phyloP scores from a whole-genome alignment of 2,329 filamentous ascomycete species.

The Xylaria sp. region DNA sequence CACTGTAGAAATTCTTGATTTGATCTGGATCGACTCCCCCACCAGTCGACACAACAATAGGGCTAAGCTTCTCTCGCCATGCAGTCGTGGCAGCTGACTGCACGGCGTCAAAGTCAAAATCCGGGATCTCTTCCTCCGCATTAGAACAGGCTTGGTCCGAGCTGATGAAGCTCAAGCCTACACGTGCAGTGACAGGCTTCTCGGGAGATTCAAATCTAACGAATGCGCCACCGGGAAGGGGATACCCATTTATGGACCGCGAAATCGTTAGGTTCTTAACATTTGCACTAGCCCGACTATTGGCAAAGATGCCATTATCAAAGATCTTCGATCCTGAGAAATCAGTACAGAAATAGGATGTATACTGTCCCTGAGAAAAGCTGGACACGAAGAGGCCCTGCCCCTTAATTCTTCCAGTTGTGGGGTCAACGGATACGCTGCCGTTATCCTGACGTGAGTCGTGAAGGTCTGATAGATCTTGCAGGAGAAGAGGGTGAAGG shows the following conservation, averaged over 20 bases:
- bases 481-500: slow-evolving; percentile 68
- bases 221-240: slow-evolving; percentile 71
- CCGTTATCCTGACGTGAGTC: slow-evolving; percentile 68
- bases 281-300: slow-evolving; percentile 62
- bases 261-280: slow-evolving; percentile 60
- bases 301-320: slow-evolving; percentile 70
- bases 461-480: slow-evolving; percentile 72
- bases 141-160: slow-evolving; percentile 72
- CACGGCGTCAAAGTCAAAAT: slow-evolving; percentile 69
- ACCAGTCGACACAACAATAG: slow-evolving; percentile 63
- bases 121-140: slow-evolving; percentile 74
- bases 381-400: slow-evolving; percentile 70
- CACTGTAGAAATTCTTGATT: slow-evolving; percentile 74
- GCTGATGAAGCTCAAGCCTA: slow-evolving; percentile 77
- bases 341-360: slow-evolving; percentile 73
- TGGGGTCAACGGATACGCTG: slow-evolving; percentile 63
- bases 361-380: slow-evolving; percentile 71
- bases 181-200: slow-evolving; percentile 68
- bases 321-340: slow-evolving; percentile 68
- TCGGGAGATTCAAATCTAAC: slow-evolving; percentile 65
- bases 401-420: slow-evolving; percentile 71
- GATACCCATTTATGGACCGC: slow-evolving; percentile 62
- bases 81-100: slow-evolving; percentile 62
- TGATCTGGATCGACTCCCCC: slow-evolving; percentile 64
- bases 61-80: slow-evolving; percentile 71